Base-by-base conservation (phyloP, 371 early-diverging fungal genomes). In the Racocetra persica region DNA sequence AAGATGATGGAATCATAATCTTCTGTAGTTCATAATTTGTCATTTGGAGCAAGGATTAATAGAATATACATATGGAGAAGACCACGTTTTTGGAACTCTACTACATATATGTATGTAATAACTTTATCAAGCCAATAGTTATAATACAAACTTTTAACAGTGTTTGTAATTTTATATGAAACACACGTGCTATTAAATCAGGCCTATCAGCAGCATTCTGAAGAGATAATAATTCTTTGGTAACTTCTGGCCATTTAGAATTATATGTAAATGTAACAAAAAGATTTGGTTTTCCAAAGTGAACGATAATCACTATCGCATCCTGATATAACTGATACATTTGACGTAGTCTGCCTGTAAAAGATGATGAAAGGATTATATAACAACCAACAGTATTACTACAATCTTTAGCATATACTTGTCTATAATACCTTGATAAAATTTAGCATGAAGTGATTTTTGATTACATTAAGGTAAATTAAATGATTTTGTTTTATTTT, bases 1-100 rank as follows among this genome's bases (percentile, higher is more conserved):
- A 82, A 82, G 2, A 85, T 57, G n/a, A 84, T 78, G 0, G 51
- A 20, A 41, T 87, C 84, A 80, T 55, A 79, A 49, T 84, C 82
- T 8, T 80, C 82, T 45, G 77, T 54, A 24, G 80, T 84, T 26
- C 7, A 41, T 36, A 51, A 84, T 20, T 83, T 78, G 1, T n/a
- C 20, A 38, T 87, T 83, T 78, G 41, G 16, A 14, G 69, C 82
- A 5, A 88, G 45, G 38, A 86, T 83, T 26, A 88, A 59, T 1
- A 85, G 80, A 41, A 41, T 4, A 6, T 41, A 8, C 10, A 10
- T 8, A 41, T 41, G 2, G 7, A 8, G 41, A 4, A 7, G 84
- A 83, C 36, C 85, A 84, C 32, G 4, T 32, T 32, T 32, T 4
- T 32, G 32, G 4, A 32, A 32, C 4, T 32, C 32, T 32, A 32